Percentiles rank a stretch among this genome's conserved stretches.
phyloP scores from a whole-genome alignment of 2,329 filamentous ascomycete genomes.

The Neofusicoccum parvum region DNA sequence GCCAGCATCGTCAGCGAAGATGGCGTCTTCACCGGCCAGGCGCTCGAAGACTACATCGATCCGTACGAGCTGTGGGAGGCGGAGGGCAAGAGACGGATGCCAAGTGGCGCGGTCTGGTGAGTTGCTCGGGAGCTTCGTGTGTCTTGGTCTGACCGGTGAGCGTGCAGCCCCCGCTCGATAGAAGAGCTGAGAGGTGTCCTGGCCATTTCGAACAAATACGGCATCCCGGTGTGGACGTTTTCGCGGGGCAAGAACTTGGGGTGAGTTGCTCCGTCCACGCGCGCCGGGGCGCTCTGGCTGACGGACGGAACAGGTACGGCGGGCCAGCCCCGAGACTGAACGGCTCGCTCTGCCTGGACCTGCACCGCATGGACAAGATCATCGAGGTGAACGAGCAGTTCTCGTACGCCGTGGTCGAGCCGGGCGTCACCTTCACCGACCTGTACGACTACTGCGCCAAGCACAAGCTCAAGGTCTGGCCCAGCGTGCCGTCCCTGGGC shows the following conservation, averaged over 20 bases:
- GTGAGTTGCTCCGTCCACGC: constrained; percentile 32
- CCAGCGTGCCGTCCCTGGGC: constrained; percentile 42
- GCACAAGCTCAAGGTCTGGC: constrained; percentile 41
- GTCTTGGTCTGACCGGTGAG: background rate
- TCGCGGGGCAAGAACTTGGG: constrained; percentile 50
- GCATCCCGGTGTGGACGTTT: constrained; percentile 38
- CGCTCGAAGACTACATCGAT: constrained; percentile 49
- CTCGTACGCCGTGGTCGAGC: constrained; percentile 46
- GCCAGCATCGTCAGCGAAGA: constrained; percentile 40
- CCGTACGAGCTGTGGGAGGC: constrained; percentile 50
- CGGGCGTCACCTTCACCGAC: constrained; percentile 51
- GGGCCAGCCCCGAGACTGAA: constrained; percentile 51
- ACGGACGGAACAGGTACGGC: constrained; percentile 29
- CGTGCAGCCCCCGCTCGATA: background rate
- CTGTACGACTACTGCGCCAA: constrained; percentile 42
- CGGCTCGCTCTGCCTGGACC: constrained; percentile 49
- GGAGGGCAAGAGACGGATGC: constrained; percentile 43
- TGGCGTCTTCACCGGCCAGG: constrained; percentile 43
- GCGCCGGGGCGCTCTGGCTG: no score
- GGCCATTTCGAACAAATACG: constrained; percentile 36
- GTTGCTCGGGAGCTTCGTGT: background rate
- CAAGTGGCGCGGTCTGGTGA: constrained; percentile 48
- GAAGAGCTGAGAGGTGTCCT: constrained; percentile 34
- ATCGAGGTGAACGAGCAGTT: constrained; percentile 43
- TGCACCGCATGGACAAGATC: constrained; percentile 47